Evolutionary conservation across 2,329 filamentous ascomycete species (phyloP).

Genomic region (Blastomyces gilchristii): DNA sequence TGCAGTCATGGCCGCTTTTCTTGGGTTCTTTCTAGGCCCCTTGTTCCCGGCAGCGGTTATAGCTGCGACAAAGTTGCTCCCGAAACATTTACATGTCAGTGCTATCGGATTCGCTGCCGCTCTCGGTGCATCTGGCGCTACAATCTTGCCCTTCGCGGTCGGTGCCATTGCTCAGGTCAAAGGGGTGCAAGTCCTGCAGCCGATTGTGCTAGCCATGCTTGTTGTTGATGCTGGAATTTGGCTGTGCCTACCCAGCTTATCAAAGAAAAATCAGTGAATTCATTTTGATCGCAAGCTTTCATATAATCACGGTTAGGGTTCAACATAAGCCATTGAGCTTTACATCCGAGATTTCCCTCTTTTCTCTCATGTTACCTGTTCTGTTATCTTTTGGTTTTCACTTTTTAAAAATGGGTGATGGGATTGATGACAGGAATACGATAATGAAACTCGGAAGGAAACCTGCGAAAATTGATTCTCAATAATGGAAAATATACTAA

Average conservation of each 20-base stretch:
- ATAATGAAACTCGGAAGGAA: neutral
- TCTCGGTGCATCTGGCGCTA: constrained; percentile 61
- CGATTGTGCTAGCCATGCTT: constrained; percentile 47
- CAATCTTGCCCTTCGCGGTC: constrained; percentile 35
- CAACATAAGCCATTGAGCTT: neutral
- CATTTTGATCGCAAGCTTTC: neutral
- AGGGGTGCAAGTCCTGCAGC: constrained; percentile 51
- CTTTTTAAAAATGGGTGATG: neutral
- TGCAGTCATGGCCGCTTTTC: constrained; percentile 57
- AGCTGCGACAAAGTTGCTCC: constrained; percentile 62
- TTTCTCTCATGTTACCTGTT: neutral
- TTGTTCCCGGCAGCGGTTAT: constrained; percentile 68
- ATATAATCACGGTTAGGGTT: neutral
- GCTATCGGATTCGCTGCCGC: constrained; percentile 72
- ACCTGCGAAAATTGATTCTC: neutral
- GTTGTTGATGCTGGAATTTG: constrained; percentile 43
- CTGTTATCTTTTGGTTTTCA: too few relatives aligned
- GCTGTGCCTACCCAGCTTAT: constrained; percentile 28
- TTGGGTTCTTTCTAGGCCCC: constrained; percentile 72
- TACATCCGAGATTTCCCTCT: neutral
- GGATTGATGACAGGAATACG: neutral
- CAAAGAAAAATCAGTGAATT: constrained; percentile 11
- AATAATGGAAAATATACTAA: neutral
- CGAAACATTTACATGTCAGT: constrained; percentile 62
- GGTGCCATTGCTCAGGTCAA: constrained; percentile 44